Conservation (phyloP, 495 filamentous ascomycete species). For the Penicillium pulvis region DNA sequence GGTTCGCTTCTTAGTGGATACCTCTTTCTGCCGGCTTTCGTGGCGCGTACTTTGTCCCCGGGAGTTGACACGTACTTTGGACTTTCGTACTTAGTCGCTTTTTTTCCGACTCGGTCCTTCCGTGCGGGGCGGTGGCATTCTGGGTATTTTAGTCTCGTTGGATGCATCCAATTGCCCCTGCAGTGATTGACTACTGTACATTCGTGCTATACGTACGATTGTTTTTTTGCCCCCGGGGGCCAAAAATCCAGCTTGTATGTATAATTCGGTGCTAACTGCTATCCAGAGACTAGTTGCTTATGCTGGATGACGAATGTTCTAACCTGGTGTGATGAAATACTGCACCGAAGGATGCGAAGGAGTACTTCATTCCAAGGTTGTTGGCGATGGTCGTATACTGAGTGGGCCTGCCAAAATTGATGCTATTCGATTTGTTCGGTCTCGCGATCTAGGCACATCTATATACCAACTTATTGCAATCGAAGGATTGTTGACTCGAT, state of each 20-base stretch:
- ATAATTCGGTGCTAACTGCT: neutral
- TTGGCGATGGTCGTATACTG: too few relatives aligned
- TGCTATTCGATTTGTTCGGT: too few relatives aligned
- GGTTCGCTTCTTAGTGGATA: neutral
- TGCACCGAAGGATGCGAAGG: too few relatives aligned
- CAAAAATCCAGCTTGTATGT: neutral
- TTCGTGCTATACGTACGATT: neutral
- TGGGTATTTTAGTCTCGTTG: constrained; percentile 6
- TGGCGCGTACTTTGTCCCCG: neutral
- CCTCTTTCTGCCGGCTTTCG: neutral
- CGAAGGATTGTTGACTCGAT: too few relatives aligned
- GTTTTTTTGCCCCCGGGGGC: neutral
- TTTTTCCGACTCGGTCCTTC: neutral
- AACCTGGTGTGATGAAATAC: neutral
- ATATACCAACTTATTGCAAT: too few relatives aligned
- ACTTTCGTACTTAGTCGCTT: constrained; percentile 3
- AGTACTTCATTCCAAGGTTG: too few relatives aligned
- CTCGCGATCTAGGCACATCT: too few relatives aligned
- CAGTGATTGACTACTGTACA: neutral
- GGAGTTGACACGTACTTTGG: constrained; percentile 9
- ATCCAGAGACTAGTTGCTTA: neutral
- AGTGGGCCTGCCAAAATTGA: too few relatives aligned
- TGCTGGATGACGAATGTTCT: neutral
- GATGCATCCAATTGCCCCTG: neutral
- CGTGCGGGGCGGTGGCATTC: constrained; percentile 8